A percentile compares a stretch with the other conserved stretches of the same genome.
Conservation (phyloP, 1,284 basidiomycete genomes). For the Ceraceosorus bombacis region DNA sequence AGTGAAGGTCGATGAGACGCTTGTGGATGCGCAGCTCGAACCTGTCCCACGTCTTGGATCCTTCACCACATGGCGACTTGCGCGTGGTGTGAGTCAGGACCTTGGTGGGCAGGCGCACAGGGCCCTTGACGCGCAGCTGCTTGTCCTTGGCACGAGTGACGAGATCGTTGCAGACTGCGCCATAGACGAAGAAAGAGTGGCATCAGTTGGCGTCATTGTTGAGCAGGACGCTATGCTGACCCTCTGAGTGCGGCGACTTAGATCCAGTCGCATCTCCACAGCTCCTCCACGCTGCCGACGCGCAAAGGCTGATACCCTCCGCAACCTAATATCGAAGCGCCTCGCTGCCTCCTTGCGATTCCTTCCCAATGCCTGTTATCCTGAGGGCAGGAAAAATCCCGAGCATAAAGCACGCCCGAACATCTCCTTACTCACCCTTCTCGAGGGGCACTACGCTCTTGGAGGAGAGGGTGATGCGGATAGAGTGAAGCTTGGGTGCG, state of each 20-base stretch:
- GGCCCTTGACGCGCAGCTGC: slow-evolving; percentile 97
- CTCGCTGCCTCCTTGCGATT: too few relatives aligned
- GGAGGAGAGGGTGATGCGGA: slow-evolving; percentile 96
- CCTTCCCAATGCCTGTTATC: too few relatives aligned
- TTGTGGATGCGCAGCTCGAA: slow-evolving; percentile 99
- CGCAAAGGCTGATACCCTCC: background rate
- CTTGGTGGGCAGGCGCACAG: slow-evolving; percentile 98
- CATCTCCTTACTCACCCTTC: slow-evolving; percentile 64
- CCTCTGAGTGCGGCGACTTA: too few relatives aligned
- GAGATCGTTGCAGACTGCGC: slow-evolving; percentile 81
- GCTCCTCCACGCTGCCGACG: too few relatives aligned
- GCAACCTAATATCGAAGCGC: slow-evolving; percentile 3
- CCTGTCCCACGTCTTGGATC: slow-evolving; percentile 98
- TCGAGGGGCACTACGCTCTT: slow-evolving; percentile 82
- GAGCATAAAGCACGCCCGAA: background rate
- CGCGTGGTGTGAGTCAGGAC: slow-evolving; percentile 97
- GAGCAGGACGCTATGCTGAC: too few relatives aligned
- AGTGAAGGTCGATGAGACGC: slow-evolving; percentile 97
- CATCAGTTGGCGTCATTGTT: too few relatives aligned
- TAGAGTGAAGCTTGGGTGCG: slow-evolving; percentile 95
- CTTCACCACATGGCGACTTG: slow-evolving; percentile 73
- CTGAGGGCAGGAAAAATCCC: too few relatives aligned
- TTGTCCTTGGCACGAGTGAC: slow-evolving; percentile 99
- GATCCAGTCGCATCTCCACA: too few relatives aligned
- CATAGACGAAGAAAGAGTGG: background rate